Percentiles rank a stretch among this genome's conserved stretches.
phyloP scores from a whole-genome alignment of 2,329 filamentous ascomycete species.

The Colletotrichum incanum region DNA sequence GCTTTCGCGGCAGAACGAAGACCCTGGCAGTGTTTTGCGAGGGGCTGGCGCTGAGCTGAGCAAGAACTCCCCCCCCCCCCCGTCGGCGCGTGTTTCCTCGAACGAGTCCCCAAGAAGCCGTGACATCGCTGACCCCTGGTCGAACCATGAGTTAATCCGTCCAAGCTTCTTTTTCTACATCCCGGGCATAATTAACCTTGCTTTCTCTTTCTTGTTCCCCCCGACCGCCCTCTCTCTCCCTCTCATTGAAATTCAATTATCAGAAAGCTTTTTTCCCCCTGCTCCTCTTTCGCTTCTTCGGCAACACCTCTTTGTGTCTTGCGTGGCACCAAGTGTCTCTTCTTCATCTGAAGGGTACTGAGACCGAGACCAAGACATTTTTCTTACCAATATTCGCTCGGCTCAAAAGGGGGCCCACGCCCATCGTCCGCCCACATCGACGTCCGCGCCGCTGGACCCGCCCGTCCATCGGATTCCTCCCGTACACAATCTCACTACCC shows the following conservation, averaged over 20 bases:
- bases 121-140: constrained; percentile 39
- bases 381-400: constrained; percentile 8
- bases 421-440: neutral
- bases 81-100: constrained; percentile 35
- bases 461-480: constrained; percentile 36
- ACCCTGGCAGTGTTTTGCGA: neutral
- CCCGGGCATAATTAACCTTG: constrained; percentile 22
- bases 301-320: constrained; percentile 24
- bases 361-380: constrained; percentile 38
- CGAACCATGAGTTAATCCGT: constrained; percentile 41
- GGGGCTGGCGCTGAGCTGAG: neutral
- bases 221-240: constrained; percentile 2
- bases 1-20: neutral
- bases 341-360: constrained; percentile 33
- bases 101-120: constrained; percentile 37
- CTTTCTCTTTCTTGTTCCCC: constrained; percentile 18
- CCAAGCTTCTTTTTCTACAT: constrained; percentile 25
- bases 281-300: constrained; percentile 36
- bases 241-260: constrained; percentile 8
- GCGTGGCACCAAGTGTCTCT: constrained; percentile 29
- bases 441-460: constrained; percentile 23
- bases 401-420: constrained; percentile 24
- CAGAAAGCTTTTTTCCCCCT: constrained; percentile 30
- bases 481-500: constrained; percentile 6
- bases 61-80: too few species aligned